phyloP scores from a whole-genome alignment of 495 filamentous ascomycete species.

The Hyphodiscus hymeniophilus region DNA sequence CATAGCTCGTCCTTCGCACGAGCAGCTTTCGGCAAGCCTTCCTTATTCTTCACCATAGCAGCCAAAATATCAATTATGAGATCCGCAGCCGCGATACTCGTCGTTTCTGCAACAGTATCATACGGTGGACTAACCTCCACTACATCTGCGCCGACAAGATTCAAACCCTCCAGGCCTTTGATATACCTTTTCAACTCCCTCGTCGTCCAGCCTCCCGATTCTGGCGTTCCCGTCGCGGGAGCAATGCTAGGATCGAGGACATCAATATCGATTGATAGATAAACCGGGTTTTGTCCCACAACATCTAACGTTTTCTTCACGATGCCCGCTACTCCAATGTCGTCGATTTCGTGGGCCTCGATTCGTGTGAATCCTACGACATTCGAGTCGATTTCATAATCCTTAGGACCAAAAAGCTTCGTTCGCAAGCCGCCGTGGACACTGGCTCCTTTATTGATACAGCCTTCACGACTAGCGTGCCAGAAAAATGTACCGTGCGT shows the following conservation, averaged over 20 bases:
- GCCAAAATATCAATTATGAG: slow-evolving; percentile 72
- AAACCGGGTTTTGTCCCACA: slow-evolving; percentile 65
- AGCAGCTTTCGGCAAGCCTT: neutral
- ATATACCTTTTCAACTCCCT: slow-evolving; percentile 25
- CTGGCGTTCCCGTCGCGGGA: slow-evolving; percentile 24
- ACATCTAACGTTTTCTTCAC: slow-evolving; percentile 63
- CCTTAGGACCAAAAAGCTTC: slow-evolving; percentile 54
- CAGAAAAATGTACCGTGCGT: slow-evolving; percentile 31
- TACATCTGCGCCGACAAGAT: slow-evolving; percentile 60
- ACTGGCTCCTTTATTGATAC: slow-evolving; percentile 60
- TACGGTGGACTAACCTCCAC: slow-evolving; percentile 80
- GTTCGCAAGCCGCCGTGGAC: slow-evolving; percentile 82
- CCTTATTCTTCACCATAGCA: slow-evolving; percentile 60
- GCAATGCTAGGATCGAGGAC: slow-evolving; percentile 62
- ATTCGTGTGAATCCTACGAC: slow-evolving; percentile 66
- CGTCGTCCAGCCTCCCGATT: slow-evolving; percentile 28
- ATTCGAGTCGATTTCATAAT: slow-evolving; percentile 48
- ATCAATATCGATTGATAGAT: slow-evolving; percentile 80
- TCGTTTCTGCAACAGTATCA: slow-evolving; percentile 70
- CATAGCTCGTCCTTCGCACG: neutral
- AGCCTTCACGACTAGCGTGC: slow-evolving; percentile 34
- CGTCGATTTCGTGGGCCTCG: slow-evolving; percentile 74
- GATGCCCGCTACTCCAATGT: slow-evolving; percentile 58
- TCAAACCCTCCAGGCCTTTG: slow-evolving; percentile 23
- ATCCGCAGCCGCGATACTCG: slow-evolving; percentile 70